Evolutionary conservation across 139 green algal genomes (phyloP), one percentile per base, ranked within the genome.

Genomic region (Spirogloea muscicola): DNA sequence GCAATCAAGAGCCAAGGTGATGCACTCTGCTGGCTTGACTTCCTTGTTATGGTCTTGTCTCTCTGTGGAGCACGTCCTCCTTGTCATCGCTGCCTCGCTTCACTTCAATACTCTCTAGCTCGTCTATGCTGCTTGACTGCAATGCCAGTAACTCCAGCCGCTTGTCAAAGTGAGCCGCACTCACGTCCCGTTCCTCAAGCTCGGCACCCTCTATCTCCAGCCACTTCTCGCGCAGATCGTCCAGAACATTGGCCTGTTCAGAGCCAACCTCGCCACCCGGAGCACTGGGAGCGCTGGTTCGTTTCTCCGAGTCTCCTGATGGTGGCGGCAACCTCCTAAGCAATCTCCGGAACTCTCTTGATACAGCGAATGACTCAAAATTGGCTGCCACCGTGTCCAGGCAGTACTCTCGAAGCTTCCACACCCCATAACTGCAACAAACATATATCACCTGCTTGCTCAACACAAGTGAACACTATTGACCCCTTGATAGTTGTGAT

Each of bases 171-270:
- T 65, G 31, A 16, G 64, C 63, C 16, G 72, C 72, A 33, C 48
- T 77, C 31, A 21, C 49, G 33, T 80, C 72, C 27, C 72, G 29
- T 42, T 79, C 72, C 60, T 80, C 60, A 25, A 74, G 34, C 63
- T 80, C 72, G n/a, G 48, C 72, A 13, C 72, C 72, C 16, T 80
- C 72, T 9, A 80, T 49, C 40, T 80, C 72, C 9, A 80, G 40
- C 72, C 72, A 80, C 72, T 80, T 80, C 72, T 80, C 72, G 16
- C 72, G 33, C 37, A 80, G 63, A 41, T 80, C 72, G 18, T 80
- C 72, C 39, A 80, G 33, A 10, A 80, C 62, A 29, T 80, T 80
- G 7, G 67, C 57, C 18, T 33, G 21, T 25, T 71, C 69, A n/a
- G n/a, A n/a, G n/a, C n/a, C n/a, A n/a, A n/a, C n/a, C 27, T 34